Base-by-base conservation (phyloP, 768 basidiomycete genomes). In the Bullera alba region DNA sequence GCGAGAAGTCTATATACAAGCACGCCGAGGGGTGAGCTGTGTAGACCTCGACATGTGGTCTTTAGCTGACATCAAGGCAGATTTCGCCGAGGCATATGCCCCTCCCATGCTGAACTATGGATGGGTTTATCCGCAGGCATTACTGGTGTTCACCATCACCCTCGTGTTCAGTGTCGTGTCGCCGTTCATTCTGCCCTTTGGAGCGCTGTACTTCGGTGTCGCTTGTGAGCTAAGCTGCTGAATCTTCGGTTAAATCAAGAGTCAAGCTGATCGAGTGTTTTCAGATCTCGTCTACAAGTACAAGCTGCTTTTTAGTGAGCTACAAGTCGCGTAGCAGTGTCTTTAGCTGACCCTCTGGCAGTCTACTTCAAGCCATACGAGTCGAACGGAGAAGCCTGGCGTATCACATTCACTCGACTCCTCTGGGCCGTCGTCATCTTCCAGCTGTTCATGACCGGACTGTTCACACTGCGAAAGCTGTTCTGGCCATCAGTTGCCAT, bases 321-420 rank as follows among this genome's bases (percentile, higher is more conserved):
- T 3, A 12, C 5, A 17, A 7, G 7, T 35, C 19, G 29, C 30
- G 34, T 3, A 23, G 36, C 17, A 19, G 1, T 17, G 12, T 5
- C 17, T 29, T 29, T 23, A 53, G 35, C 26, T 53, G n/a, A 28
- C 48, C 25, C 42, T 41, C 38, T n/a, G n/a, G 0, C 65, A 95
- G 91, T 96, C 17, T 97, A 93, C 77, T 95, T 95, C 77, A 96
- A 96, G 66, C 93, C 95, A 0, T 97, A 96, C 73, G 92, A 96
- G 74, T 89, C 87, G 2, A 86, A 86, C 60, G 95, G 95, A 2
- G 91, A 96, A 75, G 95, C 92, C 1, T 97, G 95, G 93, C 89
- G 90, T 0, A 82, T 96, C 59, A 92, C 95, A 0, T 96, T 92
- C 71, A 79, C 83, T 23, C 86, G 93, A 5, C 81, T 95, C 34